Evolutionary conservation across 257 asterid genomes (phyloP).

Genomic region (Echium plantagineum): DNA sequence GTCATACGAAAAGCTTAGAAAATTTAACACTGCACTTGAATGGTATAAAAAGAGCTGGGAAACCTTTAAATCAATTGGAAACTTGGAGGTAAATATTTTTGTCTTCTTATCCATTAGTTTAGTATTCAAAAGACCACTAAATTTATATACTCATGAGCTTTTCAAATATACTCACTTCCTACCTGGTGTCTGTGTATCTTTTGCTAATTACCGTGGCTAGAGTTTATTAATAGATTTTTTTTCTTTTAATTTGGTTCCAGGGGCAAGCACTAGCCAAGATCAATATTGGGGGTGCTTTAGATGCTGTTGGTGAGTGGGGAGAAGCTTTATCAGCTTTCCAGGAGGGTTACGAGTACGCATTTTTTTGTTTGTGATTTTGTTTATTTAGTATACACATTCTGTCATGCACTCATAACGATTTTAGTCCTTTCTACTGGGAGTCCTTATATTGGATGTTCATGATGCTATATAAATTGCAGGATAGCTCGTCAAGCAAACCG

Average conservation of each 20-base stretch:
- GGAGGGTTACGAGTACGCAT: conserved; percentile 69
- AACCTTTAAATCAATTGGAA: conserved; percentile 52
- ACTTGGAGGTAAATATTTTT: conserved; percentile 61
- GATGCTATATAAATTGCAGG: conserved; percentile 31
- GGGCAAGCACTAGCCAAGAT: conserved; percentile 88
- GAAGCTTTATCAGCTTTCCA: conserved; percentile 65
- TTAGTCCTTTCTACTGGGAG: conserved; percentile 1
- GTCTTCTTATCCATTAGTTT: not conserved
- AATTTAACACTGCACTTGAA: conserved; percentile 52
- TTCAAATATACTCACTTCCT: not conserved
- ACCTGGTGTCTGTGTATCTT: conserved; percentile 5
- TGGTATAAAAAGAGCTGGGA: conserved; percentile 83
- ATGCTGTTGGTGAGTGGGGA: conserved; percentile 52
- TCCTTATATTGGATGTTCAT: conserved; percentile 15
- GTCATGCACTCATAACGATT: not conserved
- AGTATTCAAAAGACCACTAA: not conserved
- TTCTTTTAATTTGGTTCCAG: conserved; percentile 32
- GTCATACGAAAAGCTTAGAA: conserved; percentile 67
- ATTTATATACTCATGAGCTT: conserved; percentile 12
- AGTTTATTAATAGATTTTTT: conserved; percentile 6
- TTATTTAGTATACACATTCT: not conserved
- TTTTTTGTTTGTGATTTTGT: conserved; percentile 4
- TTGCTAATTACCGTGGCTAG: conserved; percentile 2
- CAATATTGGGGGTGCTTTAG: conserved; percentile 69
- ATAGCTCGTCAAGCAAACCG: conserved; percentile 55